Conservation (phyloP, 345 rosid genomes). For the Eucalyptus marginata region DNA sequence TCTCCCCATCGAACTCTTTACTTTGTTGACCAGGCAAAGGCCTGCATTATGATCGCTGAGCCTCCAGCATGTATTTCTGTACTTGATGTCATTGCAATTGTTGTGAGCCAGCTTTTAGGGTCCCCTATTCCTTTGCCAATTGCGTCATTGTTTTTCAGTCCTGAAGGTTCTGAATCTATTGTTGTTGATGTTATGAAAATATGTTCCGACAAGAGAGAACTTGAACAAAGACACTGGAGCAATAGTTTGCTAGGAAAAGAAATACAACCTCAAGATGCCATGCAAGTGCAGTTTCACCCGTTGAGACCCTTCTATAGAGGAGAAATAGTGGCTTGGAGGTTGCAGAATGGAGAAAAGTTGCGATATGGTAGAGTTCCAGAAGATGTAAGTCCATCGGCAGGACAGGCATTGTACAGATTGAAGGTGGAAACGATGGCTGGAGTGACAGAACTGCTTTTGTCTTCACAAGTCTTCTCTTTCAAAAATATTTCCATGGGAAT, state of each 20-base stretch:
- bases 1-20: constrained; percentile 55
- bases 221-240: constrained; percentile 15
- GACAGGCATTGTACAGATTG: constrained; percentile 79
- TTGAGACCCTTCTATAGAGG: constrained; percentile 88
- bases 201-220: constrained; percentile 38
- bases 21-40: constrained; percentile 39
- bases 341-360: constrained; percentile 66
- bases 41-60: constrained; percentile 64
- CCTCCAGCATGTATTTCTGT: constrained; percentile 68
- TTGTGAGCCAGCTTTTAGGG: constrained; percentile 74
- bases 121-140: constrained; percentile 61
- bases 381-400: constrained; percentile 86
- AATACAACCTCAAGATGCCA: constrained; percentile 70
- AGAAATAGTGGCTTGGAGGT: constrained; percentile 88
- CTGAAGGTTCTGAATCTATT: constrained; percentile 68
- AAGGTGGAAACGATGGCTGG: constrained; percentile 74
- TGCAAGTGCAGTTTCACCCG: constrained; percentile 84
- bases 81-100: constrained; percentile 64
- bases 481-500: constrained; percentile 44
- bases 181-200: constrained; percentile 43
- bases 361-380: constrained; percentile 91
- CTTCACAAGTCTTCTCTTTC: constrained; percentile 93
- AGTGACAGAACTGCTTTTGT: constrained; percentile 50
- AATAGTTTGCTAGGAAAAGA: constrained; percentile 55
- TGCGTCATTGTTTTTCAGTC: constrained; percentile 64